A percentile compares a stretch with the other conserved stretches of the same genome.
phyloP scores from a whole-genome alignment of 225 moss, liverwort and hornwort species.

The Sphagnum tenellum region DNA sequence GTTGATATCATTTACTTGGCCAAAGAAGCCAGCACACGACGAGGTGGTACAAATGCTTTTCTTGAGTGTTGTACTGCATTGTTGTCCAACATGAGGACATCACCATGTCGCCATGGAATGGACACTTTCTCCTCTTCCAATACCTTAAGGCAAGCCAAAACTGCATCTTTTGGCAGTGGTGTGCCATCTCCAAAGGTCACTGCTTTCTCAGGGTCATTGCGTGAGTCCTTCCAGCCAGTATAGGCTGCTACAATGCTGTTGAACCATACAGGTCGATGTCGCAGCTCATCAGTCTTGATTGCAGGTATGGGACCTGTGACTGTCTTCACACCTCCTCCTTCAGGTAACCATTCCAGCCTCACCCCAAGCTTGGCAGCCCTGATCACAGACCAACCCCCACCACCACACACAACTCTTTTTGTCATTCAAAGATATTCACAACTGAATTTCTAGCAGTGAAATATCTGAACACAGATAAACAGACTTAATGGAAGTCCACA shows the following conservation, averaged over 20 bases:
- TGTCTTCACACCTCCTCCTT: constrained; percentile 79
- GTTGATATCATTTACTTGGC: constrained; percentile 31
- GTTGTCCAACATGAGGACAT: constrained; percentile 81
- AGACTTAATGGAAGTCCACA: too few relatives aligned
- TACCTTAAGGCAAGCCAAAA: constrained; percentile 66
- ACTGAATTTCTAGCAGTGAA: too few relatives aligned
- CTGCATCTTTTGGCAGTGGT: constrained; percentile 55
- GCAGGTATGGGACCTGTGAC: constrained; percentile 83
- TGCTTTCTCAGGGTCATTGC: constrained; percentile 77
- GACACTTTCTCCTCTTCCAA: constrained; percentile 83
- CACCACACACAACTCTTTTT: too few relatives aligned
- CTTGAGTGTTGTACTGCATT: constrained; percentile 76
- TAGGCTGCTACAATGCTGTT: constrained; percentile 99
- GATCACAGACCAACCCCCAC: not conserved
- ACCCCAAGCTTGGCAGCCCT: constrained; percentile 86
- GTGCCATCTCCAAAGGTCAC: constrained; percentile 85
- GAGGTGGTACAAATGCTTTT: constrained; percentile 71
- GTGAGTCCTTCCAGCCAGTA: constrained; percentile 89
- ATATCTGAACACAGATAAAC: too few relatives aligned
- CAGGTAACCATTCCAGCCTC: constrained; percentile 74
- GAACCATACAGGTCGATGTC: constrained; percentile 87
- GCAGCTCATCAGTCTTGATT: constrained; percentile 61
- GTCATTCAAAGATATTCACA: too few relatives aligned
- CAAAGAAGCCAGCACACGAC: constrained; percentile 84
- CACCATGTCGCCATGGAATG: constrained; percentile 85